Conservation (phyloP, 2,329 filamentous ascomycete species). For the Aureobasidium namibiae region DNA sequence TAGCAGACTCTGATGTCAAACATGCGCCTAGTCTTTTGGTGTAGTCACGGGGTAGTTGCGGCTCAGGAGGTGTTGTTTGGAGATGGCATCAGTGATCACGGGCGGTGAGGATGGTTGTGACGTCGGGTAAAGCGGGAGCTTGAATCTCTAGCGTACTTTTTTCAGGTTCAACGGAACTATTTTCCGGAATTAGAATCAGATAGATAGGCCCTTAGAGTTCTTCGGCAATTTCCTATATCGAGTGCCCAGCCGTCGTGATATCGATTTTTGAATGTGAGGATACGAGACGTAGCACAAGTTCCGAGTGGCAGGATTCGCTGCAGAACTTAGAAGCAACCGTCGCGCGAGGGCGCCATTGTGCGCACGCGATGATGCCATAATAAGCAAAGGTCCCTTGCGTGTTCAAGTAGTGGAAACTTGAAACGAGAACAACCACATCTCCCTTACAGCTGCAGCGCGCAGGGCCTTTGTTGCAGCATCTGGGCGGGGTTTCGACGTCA, state of each 20-base stretch:
- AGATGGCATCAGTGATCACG: not conserved
- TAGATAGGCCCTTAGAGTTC: conserved; percentile 5
- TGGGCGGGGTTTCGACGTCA: conserved; percentile 6
- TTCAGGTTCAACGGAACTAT: conserved; percentile 6
- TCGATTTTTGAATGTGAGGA: conserved; percentile 1
- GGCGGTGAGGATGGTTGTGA: conserved; percentile 9
- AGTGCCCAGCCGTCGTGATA: not conserved
- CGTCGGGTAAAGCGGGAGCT: not conserved
- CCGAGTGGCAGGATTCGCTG: not conserved
- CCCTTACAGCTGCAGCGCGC: conserved; percentile 7
- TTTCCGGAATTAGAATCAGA: conserved; percentile 8
- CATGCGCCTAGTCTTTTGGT: not conserved
- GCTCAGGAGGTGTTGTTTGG: conserved; percentile 8
- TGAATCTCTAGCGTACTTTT: not conserved
- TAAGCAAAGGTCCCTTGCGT: conserved; percentile 4
- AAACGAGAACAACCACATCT: conserved; percentile 8
- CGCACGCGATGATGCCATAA: conserved; percentile 5
- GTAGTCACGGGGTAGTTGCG: not conserved
- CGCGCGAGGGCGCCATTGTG: not conserved
- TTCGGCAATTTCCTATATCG: conserved; percentile 8
- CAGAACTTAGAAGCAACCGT: not conserved
- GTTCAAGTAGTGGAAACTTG: conserved; percentile 7
- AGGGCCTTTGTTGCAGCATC: conserved; percentile 1
- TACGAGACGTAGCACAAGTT: not conserved
- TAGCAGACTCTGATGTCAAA: not conserved